A percentile compares a stretch with the other conserved stretches of the same genome.
Conservation (phyloP, 73 alveolate genomes). For the Uronychia binucleata region DNA sequence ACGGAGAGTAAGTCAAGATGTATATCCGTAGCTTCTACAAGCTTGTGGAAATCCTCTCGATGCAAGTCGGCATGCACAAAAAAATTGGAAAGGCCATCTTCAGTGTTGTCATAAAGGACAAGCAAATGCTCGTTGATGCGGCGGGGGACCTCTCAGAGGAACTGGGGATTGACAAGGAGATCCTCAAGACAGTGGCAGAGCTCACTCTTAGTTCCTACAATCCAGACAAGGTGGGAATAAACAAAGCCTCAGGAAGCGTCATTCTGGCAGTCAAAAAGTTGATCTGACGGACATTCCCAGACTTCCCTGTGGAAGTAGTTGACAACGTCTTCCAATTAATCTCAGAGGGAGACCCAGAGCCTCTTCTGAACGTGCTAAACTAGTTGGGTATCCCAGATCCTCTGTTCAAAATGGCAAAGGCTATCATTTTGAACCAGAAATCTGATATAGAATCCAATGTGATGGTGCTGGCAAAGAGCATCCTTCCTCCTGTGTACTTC, state of each 20-base stretch:
- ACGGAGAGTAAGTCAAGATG: neutral
- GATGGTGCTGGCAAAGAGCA: neutral
- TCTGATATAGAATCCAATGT: neutral
- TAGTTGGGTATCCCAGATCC: neutral
- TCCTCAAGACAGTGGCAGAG: neutral
- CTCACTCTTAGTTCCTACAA: constrained; percentile 22
- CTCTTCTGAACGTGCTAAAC: neutral
- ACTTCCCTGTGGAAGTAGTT: constrained; percentile 11
- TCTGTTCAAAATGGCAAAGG: neutral
- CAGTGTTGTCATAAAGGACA: constrained; percentile 13
- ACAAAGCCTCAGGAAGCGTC: constrained; percentile 5
- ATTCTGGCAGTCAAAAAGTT: constrained; percentile 27
- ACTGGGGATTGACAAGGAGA: constrained; percentile 3
- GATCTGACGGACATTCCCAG: constrained; percentile 3
- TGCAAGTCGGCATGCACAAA: neutral
- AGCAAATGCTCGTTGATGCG: neutral
- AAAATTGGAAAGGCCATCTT: constrained; percentile 10
- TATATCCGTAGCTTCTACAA: neutral
- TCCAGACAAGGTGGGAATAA: constrained; percentile 32
- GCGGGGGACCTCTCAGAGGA: constrained; percentile 1
- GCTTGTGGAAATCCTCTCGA: neutral
- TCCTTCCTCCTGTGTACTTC: constrained; percentile 2
- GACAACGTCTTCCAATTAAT: constrained; percentile 13
- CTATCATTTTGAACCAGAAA: neutral
- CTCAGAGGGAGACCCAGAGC: constrained; percentile 35